Conservation (phyloP, 371 early-diverging fungal genomes). For the Conidiobolus incongruus region DNA sequence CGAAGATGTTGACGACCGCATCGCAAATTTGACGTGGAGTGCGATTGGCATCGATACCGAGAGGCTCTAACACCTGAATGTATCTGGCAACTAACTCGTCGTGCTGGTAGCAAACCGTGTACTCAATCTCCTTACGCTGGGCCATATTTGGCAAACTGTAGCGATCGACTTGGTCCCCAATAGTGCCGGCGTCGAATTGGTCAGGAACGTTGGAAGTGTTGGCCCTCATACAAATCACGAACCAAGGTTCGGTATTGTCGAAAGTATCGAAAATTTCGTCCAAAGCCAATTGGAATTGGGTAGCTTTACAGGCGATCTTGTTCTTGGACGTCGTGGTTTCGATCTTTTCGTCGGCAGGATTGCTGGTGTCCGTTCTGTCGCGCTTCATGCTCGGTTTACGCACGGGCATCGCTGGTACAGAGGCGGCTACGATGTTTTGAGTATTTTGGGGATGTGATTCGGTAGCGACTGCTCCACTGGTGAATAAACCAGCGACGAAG, state of each 20-base stretch:
- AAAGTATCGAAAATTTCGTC: conserved; percentile 56
- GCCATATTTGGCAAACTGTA: conserved; percentile 36
- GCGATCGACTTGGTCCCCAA: conserved; percentile 35
- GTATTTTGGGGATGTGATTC: conserved; percentile 57
- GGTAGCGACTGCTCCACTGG: conserved; percentile 47
- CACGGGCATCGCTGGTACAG: conserved; percentile 19
- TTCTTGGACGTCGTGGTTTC: neutral
- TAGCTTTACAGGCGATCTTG: conserved; percentile 21
- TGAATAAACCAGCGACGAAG: conserved; percentile 60
- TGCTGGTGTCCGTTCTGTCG: neutral
- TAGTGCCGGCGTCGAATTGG: conserved; percentile 7
- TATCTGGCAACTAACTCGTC: conserved; percentile 40
- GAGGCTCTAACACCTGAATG: conserved; percentile 8
- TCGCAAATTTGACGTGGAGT: conserved; percentile 14
- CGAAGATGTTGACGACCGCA: conserved; percentile 14
- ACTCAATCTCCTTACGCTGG: conserved; percentile 24
- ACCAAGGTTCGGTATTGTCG: conserved; percentile 68
- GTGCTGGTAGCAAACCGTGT: conserved; percentile 31
- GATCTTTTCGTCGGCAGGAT: neutral
- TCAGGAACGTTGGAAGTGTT: conserved; percentile 24
- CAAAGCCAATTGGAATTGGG: conserved; percentile 47
- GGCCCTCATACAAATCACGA: conserved; percentile 62
- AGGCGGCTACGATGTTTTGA: conserved; percentile 34
- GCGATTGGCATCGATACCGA: conserved; percentile 14
- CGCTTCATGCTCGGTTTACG: conserved; percentile 13